phyloP scores from a whole-genome alignment of 202 grass and related monocot species.

The Digitaria exilis region DNA sequence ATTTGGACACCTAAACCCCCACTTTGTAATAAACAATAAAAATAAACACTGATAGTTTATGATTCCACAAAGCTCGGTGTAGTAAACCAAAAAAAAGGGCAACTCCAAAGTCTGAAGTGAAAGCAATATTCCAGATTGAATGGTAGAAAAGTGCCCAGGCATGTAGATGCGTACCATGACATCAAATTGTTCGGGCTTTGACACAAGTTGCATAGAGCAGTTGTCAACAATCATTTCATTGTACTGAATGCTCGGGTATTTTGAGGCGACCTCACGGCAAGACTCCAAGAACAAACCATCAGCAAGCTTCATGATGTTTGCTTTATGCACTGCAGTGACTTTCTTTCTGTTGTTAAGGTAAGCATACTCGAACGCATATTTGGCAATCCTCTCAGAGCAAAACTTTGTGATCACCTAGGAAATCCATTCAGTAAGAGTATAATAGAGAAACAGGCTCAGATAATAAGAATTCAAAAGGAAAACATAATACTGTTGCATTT shows the following conservation, averaged over 20 bases:
- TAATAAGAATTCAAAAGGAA: conserved; percentile 27
- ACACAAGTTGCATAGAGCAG: conserved; percentile 93
- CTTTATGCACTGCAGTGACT: conserved; percentile 92
- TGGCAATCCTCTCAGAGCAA: conserved; percentile 79
- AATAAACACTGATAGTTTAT: not conserved
- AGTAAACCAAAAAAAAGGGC: not conserved
- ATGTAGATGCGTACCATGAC: conserved; percentile 70
- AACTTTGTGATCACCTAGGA: conserved; percentile 96
- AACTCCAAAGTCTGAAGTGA: not conserved
- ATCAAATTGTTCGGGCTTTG: conserved; percentile 90
- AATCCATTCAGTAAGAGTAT: conserved; percentile 46
- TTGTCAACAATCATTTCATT: conserved; percentile 94
- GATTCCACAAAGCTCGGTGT: not conserved
- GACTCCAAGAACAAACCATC: conserved; percentile 94
- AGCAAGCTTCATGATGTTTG: conserved; percentile 93
- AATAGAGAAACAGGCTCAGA: conserved; percentile 34
- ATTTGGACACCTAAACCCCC: not conserved
- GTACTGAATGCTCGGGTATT: conserved; percentile 82
- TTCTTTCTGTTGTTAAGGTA: conserved; percentile 93
- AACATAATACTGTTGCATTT: not conserved
- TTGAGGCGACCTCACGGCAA: conserved; percentile 80
- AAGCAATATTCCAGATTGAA: not conserved
- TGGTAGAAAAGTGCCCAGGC: not conserved
- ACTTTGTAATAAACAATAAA: conserved; percentile 4
- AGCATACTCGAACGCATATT: conserved; percentile 90